A percentile compares a stretch with the other conserved stretches of the same genome.
Conservation (phyloP, 495 filamentous ascomycete genomes). For the Xylaria venustula region DNA sequence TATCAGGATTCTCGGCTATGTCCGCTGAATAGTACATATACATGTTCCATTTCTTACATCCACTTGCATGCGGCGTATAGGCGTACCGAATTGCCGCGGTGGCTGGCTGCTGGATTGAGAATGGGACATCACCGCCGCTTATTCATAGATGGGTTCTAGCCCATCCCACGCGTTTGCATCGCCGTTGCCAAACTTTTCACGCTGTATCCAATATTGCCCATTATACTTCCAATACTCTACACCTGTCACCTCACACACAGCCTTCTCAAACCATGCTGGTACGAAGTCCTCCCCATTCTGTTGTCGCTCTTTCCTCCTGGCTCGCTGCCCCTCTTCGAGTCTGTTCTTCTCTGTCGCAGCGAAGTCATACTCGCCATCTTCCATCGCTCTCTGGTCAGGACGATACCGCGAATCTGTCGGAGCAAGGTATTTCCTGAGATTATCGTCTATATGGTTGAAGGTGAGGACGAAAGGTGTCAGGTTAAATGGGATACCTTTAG, state of each 20-base stretch:
- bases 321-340: constrained; percentile 90
- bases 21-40: constrained; percentile 10
- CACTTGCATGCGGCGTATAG: background rate
- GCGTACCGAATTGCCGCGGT: background rate
- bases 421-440: constrained; percentile 68
- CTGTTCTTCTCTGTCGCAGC: constrained; percentile 93
- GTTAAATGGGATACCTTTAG: constrained; percentile 89
- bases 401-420: constrained; percentile 89
- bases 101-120: background rate
- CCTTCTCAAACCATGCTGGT: constrained; percentile 82
- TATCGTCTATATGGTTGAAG: constrained; percentile 82
- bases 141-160: constrained; percentile 47
- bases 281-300: constrained; percentile 72
- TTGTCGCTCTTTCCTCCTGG: constrained; percentile 70
- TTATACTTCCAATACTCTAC: constrained; percentile 89
- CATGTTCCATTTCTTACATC: background rate
- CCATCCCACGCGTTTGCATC: constrained; percentile 46
- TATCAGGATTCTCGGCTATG: constrained; percentile 3
- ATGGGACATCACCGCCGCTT: background rate
- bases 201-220: constrained; percentile 79
- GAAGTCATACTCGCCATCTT: constrained; percentile 91
- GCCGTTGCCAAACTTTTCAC: constrained; percentile 54
- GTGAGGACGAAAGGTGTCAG: constrained; percentile 94
- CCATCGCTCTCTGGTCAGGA: constrained; percentile 98
- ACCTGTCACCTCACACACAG: constrained; percentile 71